Evolutionary conservation across 2,329 filamentous ascomycete genomes (phyloP), one percentile per base, ranked within the genome.

Genomic region (Hypomyces rosellus): DNA sequence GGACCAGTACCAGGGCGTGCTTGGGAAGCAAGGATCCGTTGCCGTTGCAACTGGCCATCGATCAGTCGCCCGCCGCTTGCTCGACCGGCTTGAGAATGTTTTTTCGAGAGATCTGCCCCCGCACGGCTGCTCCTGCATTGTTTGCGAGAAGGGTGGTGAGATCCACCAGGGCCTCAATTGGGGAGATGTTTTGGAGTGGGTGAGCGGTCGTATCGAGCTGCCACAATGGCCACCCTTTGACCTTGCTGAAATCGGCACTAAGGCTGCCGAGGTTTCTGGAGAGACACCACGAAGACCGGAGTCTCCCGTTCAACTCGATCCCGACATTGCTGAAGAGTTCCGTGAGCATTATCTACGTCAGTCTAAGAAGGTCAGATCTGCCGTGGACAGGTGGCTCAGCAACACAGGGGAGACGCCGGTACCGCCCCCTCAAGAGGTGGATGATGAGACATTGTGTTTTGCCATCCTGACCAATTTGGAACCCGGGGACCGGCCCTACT

Each of bases 21-120:
- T 97, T 55, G 74, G 78, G 39, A 90, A 86, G 55, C 89, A 87
- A 59, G 93, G 93, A 3, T 97, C 92, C 0, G 74, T 99, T 5
- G 93, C 93, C 2, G 93, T 97, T 2, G 93, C 93, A 14, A 97
- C 92, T 0, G 93, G 93, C 5, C 96, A 97, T 66, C 84, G 89
- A 48, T 96, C 92, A 0, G 88, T 97, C n/a, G 93, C 93, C 3
- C 84, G 93, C 5, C 82, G 91, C 46, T 72, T 97, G 20, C 78
- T 97, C 5, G 92, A 99, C 68, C 83, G 93, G 36, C 75, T 99
- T 4, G 92, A 96, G 65, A 89, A 92, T 50, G 90, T 99, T 8
- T 97, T 99, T 68, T 91, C 90, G 2, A 80, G 93, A 53, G 92
- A 97, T 62, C 84, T 99, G 34, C 91, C 91, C 0, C 84, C 84